A percentile compares a stretch with the other conserved stretches of the same genome.
Evolutionary conservation across 2,329 filamentous ascomycete species (phyloP).

Genomic region (Phialocephala sp.): DNA sequence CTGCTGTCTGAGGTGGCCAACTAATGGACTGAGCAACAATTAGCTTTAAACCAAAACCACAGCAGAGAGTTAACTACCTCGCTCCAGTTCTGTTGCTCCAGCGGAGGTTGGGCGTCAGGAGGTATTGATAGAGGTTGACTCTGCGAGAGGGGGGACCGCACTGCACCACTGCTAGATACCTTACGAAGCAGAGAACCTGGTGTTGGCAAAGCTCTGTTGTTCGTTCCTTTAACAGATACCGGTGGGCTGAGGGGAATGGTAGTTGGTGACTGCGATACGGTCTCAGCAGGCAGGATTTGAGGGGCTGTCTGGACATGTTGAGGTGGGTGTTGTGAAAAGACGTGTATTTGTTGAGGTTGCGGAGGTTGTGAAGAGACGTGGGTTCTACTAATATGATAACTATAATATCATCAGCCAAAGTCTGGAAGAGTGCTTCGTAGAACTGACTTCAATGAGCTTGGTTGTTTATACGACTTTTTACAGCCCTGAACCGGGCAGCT

Average conservation of each 20-base stretch:
- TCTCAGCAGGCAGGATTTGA: not conserved
- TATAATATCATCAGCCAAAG: not conserved
- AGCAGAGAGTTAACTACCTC: not conserved
- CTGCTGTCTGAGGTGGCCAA: not conserved
- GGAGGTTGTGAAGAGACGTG: not conserved
- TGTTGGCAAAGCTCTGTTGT: not conserved
- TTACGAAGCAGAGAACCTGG: not conserved
- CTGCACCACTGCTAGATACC: not conserved
- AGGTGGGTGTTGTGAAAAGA: not conserved
- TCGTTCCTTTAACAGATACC: not conserved
- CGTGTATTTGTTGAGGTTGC: not conserved
- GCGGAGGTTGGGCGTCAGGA: not conserved
- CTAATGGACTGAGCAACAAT: not conserved
- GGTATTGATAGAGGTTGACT: not conserved
- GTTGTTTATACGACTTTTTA: not conserved
- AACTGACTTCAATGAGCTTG: not conserved
- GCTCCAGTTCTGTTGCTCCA: not conserved
- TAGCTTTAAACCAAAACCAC: not conserved
- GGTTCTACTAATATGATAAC: not conserved
- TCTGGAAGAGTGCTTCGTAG: not conserved
- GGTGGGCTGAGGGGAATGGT: not conserved
- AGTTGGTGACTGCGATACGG: not conserved
- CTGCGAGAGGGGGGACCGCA: not conserved
- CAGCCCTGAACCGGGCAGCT: not conserved
- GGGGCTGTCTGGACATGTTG: not conserved